Conservation (phyloP, 495 filamentous ascomycete genomes). For the Tuber melanosporum region DNA sequence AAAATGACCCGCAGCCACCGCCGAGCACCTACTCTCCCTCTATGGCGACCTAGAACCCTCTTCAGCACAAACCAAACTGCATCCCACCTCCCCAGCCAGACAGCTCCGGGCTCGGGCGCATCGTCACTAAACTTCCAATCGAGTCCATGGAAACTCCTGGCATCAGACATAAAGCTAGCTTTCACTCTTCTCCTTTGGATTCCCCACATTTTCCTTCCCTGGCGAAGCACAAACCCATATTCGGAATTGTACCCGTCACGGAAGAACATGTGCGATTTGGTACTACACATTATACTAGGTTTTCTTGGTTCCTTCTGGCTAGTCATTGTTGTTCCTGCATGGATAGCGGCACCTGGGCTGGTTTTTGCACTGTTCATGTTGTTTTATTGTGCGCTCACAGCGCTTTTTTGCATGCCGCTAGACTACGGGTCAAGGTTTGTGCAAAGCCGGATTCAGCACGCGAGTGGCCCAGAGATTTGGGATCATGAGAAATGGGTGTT, state of each 20-base stretch:
- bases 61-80: conserved; percentile 26
- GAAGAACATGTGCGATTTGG: conserved; percentile 29
- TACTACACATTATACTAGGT: conserved; percentile 20
- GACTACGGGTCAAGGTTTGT: conserved; percentile 29
- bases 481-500: conserved; percentile 66
- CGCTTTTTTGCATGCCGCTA: conserved; percentile 18
- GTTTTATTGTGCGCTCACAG: conserved; percentile 25
- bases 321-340: conserved; percentile 22
- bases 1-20: conserved; percentile 6
- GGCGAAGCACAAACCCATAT: conserved; percentile 23
- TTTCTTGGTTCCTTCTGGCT: conserved; percentile 20
- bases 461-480: conserved; percentile 10
- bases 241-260: conserved; percentile 29
- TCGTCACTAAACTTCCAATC: conserved; percentile 34
- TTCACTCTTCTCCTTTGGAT: conserved; percentile 24
- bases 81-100: conserved; percentile 40
- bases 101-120: conserved; percentile 21
- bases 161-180: conserved; percentile 37
- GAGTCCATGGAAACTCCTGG: conserved; percentile 29
- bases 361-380: conserved; percentile 25
- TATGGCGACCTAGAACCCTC: conserved; percentile 27
- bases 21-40: conserved; percentile 20
- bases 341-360: conserved; percentile 20
- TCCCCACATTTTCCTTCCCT: conserved; percentile 34
- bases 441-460: conserved; percentile 18